These are phyloP conservation scores for Phaseolus coccineus DNA, from an alignment of 331 rosid species.

Conservation along the genomic window DNA sequence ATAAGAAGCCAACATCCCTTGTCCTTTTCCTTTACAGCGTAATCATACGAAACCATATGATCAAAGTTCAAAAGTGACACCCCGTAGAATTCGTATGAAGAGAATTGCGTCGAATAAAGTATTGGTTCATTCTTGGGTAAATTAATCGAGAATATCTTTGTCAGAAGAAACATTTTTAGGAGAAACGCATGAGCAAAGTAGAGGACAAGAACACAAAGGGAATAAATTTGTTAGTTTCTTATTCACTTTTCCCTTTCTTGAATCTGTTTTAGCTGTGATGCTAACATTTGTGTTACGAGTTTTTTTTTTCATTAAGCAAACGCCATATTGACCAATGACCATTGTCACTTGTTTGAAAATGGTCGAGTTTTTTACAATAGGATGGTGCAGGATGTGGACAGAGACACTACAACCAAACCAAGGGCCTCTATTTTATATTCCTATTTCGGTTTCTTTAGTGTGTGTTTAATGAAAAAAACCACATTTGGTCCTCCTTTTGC, in stretches of 20 bases:
- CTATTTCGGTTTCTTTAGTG: not conserved
- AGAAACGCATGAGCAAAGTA: constrained; percentile 1
- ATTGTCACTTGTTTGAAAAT: constrained; percentile 14
- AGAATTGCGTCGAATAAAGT: constrained; percentile 2
- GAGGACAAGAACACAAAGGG: constrained; percentile 40
- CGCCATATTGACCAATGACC: constrained; percentile 12
- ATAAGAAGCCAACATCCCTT: constrained; percentile 35
- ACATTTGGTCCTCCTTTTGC: constrained; percentile 20
- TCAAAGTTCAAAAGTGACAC: constrained; percentile 40
- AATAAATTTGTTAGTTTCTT: constrained; percentile 25
- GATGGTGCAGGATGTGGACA: constrained; percentile 31
- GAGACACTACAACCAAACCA: not conserved
- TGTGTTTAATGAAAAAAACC: not conserved
- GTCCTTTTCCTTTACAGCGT: constrained; percentile 43
- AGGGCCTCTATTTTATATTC: not conserved
- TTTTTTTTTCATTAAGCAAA: constrained; percentile 9
- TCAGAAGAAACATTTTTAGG: constrained; percentile 43
- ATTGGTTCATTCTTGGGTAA: constrained; percentile 42
- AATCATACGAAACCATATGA: constrained; percentile 44
- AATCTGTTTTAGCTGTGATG: constrained; percentile 33
- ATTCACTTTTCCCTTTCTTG: constrained; percentile 41
- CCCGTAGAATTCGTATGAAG: constrained; percentile 36
- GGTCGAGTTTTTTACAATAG: not conserved
- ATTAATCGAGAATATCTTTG: constrained; percentile 44
- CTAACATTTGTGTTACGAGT: constrained; percentile 32